phyloP scores from a whole-genome alignment of 1,139 yeast genomes.

The Geotrichum citri-aurantii region DNA sequence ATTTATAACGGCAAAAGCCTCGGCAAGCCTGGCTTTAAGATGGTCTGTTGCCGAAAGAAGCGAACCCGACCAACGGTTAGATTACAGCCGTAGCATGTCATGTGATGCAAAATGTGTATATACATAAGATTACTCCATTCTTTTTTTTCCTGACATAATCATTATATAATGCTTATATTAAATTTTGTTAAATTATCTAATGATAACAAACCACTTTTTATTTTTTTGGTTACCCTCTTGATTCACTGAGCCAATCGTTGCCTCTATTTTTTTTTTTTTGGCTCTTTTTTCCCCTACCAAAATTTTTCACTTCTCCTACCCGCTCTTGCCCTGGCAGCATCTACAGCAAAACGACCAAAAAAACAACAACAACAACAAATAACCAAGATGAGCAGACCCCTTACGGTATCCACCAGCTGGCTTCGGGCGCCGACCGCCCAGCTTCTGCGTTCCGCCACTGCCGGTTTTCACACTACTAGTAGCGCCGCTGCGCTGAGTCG shows the following conservation, averaged over 20 bases:
- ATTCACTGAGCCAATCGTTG: not conserved
- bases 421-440: not conserved
- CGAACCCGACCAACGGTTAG: not conserved
- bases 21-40: not conserved
- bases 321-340: not conserved
- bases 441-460: not conserved
- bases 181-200: too few species aligned
- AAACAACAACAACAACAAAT: not conserved
- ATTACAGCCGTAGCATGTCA: too few species aligned
- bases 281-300: not conserved
- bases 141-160: not conserved
- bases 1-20: not conserved
- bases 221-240: not conserved
- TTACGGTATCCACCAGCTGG: not conserved
- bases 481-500: conserved; percentile 12
- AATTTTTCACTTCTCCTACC: not conserved
- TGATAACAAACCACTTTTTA: not conserved
- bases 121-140: too few species aligned
- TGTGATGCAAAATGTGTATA: too few species aligned
- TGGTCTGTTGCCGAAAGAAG: not conserved
- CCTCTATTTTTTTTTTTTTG: not conserved
- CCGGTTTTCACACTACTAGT: conserved; percentile 13
- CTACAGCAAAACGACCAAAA: too few species aligned
- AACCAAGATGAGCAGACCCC: not conserved
- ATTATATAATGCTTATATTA: not conserved